Conservation (phyloP, 306 rosid genomes). For the Vigna hirtella region DNA sequence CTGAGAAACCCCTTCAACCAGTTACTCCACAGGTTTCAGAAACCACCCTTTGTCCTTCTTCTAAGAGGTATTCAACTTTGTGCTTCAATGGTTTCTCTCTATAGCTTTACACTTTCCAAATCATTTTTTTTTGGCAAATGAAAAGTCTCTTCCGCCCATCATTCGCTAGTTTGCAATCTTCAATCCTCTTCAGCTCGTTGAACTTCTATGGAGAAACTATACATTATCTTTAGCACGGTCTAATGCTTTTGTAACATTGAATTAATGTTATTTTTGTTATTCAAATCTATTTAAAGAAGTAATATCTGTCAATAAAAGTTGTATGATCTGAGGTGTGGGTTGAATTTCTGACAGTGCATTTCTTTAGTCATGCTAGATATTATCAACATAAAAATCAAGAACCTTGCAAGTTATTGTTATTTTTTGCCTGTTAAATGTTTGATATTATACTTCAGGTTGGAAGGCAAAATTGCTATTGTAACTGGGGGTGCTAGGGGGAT, state of each 20-base stretch:
- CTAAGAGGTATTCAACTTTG: slow-evolving; percentile 56
- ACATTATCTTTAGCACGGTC: background rate
- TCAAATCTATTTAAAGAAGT: background rate
- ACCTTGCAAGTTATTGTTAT: background rate
- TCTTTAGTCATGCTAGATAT: background rate
- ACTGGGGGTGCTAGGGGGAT: slow-evolving; percentile 90
- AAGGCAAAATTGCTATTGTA: slow-evolving; percentile 83
- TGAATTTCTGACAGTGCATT: background rate
- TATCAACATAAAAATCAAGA: background rate
- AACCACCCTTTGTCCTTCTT: slow-evolving; percentile 46
- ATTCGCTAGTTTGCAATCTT: background rate
- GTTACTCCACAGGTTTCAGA: slow-evolving; percentile 56
- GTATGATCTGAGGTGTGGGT: no score
- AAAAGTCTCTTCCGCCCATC: slow-evolving; percentile 1
- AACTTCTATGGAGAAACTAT: background rate
- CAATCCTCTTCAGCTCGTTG: background rate
- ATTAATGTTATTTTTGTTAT: background rate
- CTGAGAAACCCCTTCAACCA: slow-evolving; percentile 64
- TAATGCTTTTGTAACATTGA: background rate
- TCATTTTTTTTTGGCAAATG: background rate
- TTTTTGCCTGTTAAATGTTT: background rate
- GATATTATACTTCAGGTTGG: slow-evolving; percentile 57
- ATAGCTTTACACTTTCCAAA: background rate
- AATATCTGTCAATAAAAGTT: background rate
- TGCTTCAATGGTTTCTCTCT: background rate